These are phyloP conservation scores for Tolypocladium capitatum DNA, from an alignment of 2,329 filamentous ascomycete species.

Conservation along the genomic window DNA sequence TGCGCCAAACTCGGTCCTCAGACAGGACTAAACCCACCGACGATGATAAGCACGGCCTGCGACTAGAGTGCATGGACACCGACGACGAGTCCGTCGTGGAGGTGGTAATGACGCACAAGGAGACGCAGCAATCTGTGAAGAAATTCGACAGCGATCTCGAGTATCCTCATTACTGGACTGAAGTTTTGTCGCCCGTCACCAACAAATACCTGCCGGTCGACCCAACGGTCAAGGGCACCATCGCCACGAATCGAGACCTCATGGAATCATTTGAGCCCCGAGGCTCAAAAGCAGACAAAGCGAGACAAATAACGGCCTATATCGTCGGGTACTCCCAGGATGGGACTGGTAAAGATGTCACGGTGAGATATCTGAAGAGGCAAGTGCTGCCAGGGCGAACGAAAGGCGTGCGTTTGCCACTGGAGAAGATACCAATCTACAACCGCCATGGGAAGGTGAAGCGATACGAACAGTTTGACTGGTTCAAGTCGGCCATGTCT, in stretches of 20 bases:
- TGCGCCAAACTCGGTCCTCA: slow-evolving; percentile 5
- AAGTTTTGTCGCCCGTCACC: slow-evolving; percentile 71
- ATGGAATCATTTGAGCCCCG: slow-evolving; percentile 68
- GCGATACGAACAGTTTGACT: slow-evolving; percentile 67
- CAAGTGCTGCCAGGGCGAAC: slow-evolving; percentile 78
- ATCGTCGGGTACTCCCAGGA: slow-evolving; percentile 72
- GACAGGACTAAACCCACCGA: slow-evolving; percentile 9
- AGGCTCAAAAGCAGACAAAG: slow-evolving; percentile 69
- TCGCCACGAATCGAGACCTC: slow-evolving; percentile 61
- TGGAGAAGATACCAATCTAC: slow-evolving; percentile 71
- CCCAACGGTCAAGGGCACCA: slow-evolving; percentile 51
- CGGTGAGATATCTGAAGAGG: slow-evolving; percentile 74
- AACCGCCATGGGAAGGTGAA: slow-evolving; percentile 66
- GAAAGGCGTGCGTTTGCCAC: slow-evolving; percentile 66
- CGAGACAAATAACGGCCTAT: slow-evolving; percentile 83
- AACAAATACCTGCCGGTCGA: slow-evolving; percentile 71
- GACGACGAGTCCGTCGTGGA: slow-evolving; percentile 49
- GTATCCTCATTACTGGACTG: slow-evolving; percentile 87
- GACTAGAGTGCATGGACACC: slow-evolving; percentile 29
- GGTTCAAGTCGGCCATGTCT: slow-evolving; percentile 72
- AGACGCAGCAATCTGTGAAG: slow-evolving; percentile 22
- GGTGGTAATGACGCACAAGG: slow-evolving; percentile 29
- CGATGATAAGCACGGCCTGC: slow-evolving; percentile 36
- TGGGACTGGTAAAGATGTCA: slow-evolving; percentile 88
- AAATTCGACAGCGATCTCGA: slow-evolving; percentile 64